phyloP scores from a whole-genome alignment of 768 basidiomycete species.

The Lactarius quietus region DNA sequence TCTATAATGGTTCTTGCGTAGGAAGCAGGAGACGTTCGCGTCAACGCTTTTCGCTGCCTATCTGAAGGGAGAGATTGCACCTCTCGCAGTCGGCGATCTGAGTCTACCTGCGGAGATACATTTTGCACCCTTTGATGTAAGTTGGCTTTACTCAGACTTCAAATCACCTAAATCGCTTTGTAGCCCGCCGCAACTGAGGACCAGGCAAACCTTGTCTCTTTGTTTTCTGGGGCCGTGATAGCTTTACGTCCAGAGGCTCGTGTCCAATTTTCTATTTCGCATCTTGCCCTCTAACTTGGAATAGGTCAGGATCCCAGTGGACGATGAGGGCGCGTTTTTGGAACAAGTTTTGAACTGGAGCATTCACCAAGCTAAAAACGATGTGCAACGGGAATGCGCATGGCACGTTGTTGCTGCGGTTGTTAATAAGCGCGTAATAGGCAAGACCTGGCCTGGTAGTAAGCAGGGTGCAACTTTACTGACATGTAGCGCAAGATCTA shows the following conservation, averaged over 20 bases:
- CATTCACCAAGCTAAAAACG: conserved; percentile 43
- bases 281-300: conserved; percentile 12
- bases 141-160: conserved; percentile 3
- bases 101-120: conserved; percentile 39
- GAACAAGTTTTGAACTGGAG: conserved; percentile 58
- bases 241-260: conserved; percentile 63
- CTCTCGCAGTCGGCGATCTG: conserved; percentile 54
- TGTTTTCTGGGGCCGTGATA: conserved; percentile 66
- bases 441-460: conserved; percentile 41
- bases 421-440: conserved; percentile 74
- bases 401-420: conserved; percentile 59
- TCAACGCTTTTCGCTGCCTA: conserved; percentile 51
- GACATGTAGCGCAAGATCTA: conserved; percentile 40
- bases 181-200: conserved; percentile 42
- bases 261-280: conserved; percentile 3
- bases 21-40: conserved; percentile 63
- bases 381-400: conserved; percentile 52
- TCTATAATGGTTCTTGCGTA: conserved; percentile 31
- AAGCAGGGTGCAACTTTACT: neutral
- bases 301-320: conserved; percentile 52
- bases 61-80: conserved; percentile 48
- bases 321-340: conserved; percentile 49
- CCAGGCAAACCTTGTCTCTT: conserved; percentile 60
- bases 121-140: conserved; percentile 55
- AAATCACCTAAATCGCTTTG: neutral